These are phyloP conservation scores for Colletotrichum tabaci DNA, from an alignment of 2,329 filamentous ascomycete genomes.

Conservation along the genomic window DNA sequence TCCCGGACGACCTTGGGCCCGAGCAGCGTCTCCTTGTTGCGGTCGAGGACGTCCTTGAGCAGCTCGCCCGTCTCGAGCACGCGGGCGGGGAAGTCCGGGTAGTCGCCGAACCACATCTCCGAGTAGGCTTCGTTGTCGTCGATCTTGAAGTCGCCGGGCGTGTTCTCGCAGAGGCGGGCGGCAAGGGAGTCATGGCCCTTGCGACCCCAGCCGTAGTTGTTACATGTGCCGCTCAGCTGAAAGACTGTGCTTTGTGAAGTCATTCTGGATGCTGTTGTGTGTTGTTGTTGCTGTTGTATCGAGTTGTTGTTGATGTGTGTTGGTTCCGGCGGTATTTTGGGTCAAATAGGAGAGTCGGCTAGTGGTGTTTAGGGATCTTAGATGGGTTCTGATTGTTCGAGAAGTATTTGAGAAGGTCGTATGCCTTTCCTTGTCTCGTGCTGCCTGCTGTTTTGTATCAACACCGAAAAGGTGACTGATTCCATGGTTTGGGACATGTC, in stretches of 20 bases:
- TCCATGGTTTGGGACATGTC: background rate
- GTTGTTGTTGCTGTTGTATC: background rate
- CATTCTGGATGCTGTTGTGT: constrained; percentile 14
- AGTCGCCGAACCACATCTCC: constrained; percentile 84
- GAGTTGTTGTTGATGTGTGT: background rate
- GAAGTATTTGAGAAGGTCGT: background rate
- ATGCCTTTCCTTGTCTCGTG: background rate
- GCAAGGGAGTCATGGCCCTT: constrained; percentile 76
- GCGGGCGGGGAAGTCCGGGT: constrained; percentile 78
- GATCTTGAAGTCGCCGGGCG: constrained; percentile 75
- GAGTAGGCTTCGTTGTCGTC: constrained; percentile 75
- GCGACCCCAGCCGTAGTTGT: constrained; percentile 81
- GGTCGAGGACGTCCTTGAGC: constrained; percentile 75
- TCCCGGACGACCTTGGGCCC: constrained; percentile 75
- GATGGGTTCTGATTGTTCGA: background rate
- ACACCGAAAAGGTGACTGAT: background rate
- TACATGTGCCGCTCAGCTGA: constrained; percentile 62
- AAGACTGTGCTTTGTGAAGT: constrained; percentile 53
- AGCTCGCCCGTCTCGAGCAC: constrained; percentile 74
- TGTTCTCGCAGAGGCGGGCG: constrained; percentile 75
- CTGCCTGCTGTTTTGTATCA: background rate
- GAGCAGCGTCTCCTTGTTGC: constrained; percentile 73
- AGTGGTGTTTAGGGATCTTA: background rate
- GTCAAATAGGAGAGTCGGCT: background rate
- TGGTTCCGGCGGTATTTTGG: background rate